phyloP scores from a whole-genome alignment of 805 yeast genomes.

The Pachysolen tannophilus region DNA sequence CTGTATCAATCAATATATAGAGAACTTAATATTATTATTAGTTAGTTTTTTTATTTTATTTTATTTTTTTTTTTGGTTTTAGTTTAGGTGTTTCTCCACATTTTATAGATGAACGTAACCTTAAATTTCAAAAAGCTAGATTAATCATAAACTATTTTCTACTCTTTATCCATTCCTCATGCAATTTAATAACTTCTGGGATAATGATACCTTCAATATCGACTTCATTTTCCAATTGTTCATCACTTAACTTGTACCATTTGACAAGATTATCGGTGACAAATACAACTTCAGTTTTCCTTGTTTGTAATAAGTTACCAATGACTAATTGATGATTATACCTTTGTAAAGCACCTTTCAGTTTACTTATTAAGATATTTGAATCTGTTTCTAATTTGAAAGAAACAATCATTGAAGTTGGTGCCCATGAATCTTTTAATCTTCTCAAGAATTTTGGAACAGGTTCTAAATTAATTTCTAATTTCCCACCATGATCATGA shows the following conservation, averaged over 20 bases:
- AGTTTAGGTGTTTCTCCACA: neutral
- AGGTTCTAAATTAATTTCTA: conserved; percentile 83
- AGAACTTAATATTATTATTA: too few species aligned
- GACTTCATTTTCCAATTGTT: conserved; percentile 27
- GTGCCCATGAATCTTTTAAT: conserved; percentile 91
- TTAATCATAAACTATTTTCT: neutral
- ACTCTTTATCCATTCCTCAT: conserved; percentile 49
- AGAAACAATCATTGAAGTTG: conserved; percentile 86
- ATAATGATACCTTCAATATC: conserved; percentile 79
- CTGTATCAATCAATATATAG: conserved; percentile 1
- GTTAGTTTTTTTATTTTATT: too few species aligned
- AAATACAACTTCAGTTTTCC: conserved; percentile 83
- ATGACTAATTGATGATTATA: conserved; percentile 92
- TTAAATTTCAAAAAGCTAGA: too few species aligned
- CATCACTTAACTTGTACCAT: conserved; percentile 45
- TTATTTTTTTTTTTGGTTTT: too few species aligned
- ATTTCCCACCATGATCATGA: conserved; percentile 61
- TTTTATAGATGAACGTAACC: neutral
- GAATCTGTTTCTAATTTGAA: conserved; percentile 91
- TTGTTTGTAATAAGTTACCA: conserved; percentile 84
- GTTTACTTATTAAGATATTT: conserved; percentile 61
- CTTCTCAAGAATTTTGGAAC: conserved; percentile 91
- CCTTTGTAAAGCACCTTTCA: conserved; percentile 69
- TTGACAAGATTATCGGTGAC: conserved; percentile 42
- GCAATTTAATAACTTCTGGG: conserved; percentile 65